Base-by-base conservation (phyloP, 108 stramenopile species). In the Chaetoceros muelleri region DNA sequence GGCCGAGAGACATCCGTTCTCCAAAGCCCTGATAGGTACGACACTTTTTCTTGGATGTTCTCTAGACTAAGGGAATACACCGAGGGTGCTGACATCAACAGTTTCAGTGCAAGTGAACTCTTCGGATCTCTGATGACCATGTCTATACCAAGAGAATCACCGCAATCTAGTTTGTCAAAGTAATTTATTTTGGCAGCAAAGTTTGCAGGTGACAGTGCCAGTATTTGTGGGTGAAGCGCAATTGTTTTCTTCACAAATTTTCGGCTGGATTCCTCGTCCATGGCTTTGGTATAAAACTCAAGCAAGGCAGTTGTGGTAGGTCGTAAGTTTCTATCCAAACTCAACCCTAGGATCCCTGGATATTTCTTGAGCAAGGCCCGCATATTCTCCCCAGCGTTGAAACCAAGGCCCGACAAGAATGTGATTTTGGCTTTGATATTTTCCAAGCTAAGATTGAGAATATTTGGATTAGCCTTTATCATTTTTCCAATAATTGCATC, bases 51-150 rank as follows among this genome's bases (percentile, higher is more conserved):
- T 19, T 70, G 46, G 40, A 91, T 79, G 49, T 85, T 91, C 0
- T 67, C 55, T 22, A 91, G 67, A 60, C 81, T 87, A 57, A 87
- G 51, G 0, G 90, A 91, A 62, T 76, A 82, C 1, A 78, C 60
- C 3, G 77, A 64, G 2, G 80, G 78, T 21, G 77, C 69, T 49
- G 59, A 55, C 30, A 58, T 24, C 24, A 67, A 67, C 57, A 79
- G 70, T 48, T 79, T 66, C 24, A 62, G 52, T 24, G 72, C 74
- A 57, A 78, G 64, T 24, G 72, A 54, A 45, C 44, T 48, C 59
- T 40, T 51, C 27, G 7, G 24, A 44, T 18, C 52, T 49, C 3
- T 40, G 48, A 25, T 47, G 20, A 31, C 22, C 30, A 30, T 27
- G 46, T 19, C 44, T 31, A 28, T 13, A 0, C n/a, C n/a, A n/a